Conservation (phyloP, 1,284 basidiomycete genomes). For the Sphagnurus paluster region DNA sequence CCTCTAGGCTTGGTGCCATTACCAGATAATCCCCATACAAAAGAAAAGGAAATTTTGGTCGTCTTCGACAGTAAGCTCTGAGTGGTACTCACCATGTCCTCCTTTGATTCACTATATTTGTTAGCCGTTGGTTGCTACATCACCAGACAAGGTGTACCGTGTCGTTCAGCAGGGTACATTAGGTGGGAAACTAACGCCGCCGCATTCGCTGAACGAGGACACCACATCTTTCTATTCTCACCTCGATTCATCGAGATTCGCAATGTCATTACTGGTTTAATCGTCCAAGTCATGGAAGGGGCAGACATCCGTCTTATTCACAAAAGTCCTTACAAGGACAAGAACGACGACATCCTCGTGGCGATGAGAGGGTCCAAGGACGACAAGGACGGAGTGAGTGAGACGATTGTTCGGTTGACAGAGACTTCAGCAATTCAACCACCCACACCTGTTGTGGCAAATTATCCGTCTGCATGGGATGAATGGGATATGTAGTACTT, state of each 20-base stretch:
- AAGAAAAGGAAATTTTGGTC: slow-evolving; percentile 56
- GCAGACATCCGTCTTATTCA: slow-evolving; percentile 64
- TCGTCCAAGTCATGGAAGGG: slow-evolving; percentile 76
- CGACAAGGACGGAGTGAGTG: slow-evolving; percentile 53
- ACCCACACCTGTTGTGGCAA: slow-evolving; percentile 31
- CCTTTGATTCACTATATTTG: neutral
- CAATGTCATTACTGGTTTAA: slow-evolving; percentile 55
- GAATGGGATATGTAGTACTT: slow-evolving; percentile 78
- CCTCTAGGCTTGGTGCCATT: slow-evolving; percentile 67
- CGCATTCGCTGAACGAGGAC: slow-evolving; percentile 57
- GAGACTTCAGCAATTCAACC: slow-evolving; percentile 60
- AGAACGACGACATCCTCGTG: slow-evolving; percentile 53
- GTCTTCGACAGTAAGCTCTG: slow-evolving; percentile 65
- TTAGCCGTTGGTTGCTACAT: slow-evolving; percentile 71
- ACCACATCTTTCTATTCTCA: slow-evolving; percentile 70
- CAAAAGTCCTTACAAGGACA: slow-evolving; percentile 34
- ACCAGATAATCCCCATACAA: slow-evolving; percentile 25
- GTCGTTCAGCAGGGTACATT: slow-evolving; percentile 60
- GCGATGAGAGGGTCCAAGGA: slow-evolving; percentile 58
- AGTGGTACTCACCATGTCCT: slow-evolving; percentile 1
- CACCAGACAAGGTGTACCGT: slow-evolving; percentile 63
- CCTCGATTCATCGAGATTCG: slow-evolving; percentile 73
- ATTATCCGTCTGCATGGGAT: slow-evolving; percentile 53
- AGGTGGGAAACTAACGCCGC: slow-evolving; percentile 73
- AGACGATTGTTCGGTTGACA: slow-evolving; percentile 66